Conservation (phyloP, 78 protist species). For the Neovahlkampfia damariscottae region DNA sequence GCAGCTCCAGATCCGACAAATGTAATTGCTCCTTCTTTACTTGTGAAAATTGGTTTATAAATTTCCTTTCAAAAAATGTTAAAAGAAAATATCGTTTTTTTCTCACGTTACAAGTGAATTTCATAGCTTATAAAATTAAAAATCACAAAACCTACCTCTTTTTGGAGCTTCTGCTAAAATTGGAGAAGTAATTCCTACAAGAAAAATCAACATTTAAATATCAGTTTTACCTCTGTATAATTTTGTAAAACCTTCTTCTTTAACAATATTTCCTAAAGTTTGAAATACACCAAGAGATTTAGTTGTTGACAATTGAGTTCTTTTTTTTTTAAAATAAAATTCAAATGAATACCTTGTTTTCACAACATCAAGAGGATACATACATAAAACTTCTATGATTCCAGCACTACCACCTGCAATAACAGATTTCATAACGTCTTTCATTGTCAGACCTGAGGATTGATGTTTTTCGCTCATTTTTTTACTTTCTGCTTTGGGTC, state of each 20-base stretch:
- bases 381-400: constrained; percentile 39
- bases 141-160: too few species aligned
- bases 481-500: too few species aligned
- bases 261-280: constrained; percentile 26
- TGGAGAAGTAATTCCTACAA: constrained; percentile 52
- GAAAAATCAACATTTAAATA: too few species aligned
- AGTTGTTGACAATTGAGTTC: constrained; percentile 48
- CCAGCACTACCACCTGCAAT: constrained; percentile 28
- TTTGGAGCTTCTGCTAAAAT: constrained; percentile 58
- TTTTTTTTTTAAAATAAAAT: too few species aligned
- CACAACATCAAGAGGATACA: constrained; percentile 65
- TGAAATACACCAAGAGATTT: constrained; percentile 30
- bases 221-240: constrained; percentile 67
- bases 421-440: too few species aligned
- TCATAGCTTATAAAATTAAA: too few species aligned
- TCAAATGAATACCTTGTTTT: too few species aligned
- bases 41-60: constrained; percentile 7
- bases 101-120: constrained; percentile 52
- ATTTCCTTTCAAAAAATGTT: constrained; percentile 12
- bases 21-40: constrained; percentile 5
- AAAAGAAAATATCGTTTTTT: constrained; percentile 11
- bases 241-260: constrained; percentile 31
- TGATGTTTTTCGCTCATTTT: too few species aligned
- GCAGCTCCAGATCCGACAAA: constrained; percentile 14
- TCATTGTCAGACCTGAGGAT: too few species aligned